phyloP scores from a whole-genome alignment of 441 rosid species.

The Populus hybrid region DNA sequence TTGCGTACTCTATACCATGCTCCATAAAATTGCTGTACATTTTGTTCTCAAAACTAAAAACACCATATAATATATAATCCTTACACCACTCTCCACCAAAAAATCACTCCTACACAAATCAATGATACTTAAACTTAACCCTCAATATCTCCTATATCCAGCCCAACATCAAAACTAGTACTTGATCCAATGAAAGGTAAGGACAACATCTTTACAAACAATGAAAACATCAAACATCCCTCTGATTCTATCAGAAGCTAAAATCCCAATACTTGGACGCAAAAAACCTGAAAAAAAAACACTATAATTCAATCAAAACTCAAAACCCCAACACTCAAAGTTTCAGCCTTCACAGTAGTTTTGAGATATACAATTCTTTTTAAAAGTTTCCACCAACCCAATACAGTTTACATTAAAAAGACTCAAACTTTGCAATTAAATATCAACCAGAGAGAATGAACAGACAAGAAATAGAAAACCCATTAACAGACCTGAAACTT shows the following conservation, averaged over 20 bases:
- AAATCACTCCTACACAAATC: not conserved
- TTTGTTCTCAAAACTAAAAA: not conserved
- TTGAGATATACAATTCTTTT: not conserved
- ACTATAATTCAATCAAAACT: not conserved
- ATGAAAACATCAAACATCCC: not conserved
- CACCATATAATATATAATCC: not conserved
- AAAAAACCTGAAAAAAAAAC: not conserved
- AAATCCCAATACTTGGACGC: not conserved
- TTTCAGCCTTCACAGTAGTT: not conserved
- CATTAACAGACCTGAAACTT: not conserved
- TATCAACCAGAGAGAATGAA: not conserved
- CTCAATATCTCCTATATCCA: constrained; percentile 1
- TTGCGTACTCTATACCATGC: constrained; percentile 86
- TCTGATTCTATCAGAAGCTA: not conserved
- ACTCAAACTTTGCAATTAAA: not conserved
- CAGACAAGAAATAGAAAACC: not conserved
- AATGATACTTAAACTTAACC: not conserved
- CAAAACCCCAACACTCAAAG: not conserved
- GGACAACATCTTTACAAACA: not conserved
- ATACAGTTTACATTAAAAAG: not conserved
- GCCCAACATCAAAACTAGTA: not conserved
- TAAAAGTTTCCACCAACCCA: not conserved
- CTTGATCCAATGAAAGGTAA: not conserved
- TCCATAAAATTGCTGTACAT: constrained; percentile 94
- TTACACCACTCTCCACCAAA: not conserved